Percentiles rank a stretch among this genome's conserved stretches.
phyloP scores from a whole-genome alignment of 1,284 basidiomycete species.

The Malassezia brasiliensis region DNA sequence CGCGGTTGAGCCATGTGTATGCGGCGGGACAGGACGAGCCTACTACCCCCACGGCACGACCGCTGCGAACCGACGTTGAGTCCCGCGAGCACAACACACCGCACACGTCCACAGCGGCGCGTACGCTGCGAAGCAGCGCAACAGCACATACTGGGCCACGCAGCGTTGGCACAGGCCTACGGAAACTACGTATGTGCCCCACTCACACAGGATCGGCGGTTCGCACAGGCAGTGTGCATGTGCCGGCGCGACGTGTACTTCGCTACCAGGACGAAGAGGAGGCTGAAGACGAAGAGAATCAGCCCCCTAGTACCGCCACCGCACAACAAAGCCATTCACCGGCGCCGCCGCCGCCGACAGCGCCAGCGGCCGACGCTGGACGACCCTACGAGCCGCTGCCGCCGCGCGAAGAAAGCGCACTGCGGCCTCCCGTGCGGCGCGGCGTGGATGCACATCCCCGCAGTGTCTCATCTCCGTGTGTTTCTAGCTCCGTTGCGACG shows the following conservation, averaged over 20 bases:
- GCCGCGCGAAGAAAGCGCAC: neutral
- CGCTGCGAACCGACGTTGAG: neutral
- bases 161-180: conserved; percentile 14
- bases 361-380: neutral
- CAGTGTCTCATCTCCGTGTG: neutral
- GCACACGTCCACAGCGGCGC: neutral
- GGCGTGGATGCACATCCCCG: neutral
- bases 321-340: neutral
- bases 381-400: neutral
- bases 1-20: conserved; percentile 18
- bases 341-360: no score
- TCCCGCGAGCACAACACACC: conserved; percentile 1
- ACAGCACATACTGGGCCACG: conserved; percentile 5
- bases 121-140: neutral
- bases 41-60: neutral
- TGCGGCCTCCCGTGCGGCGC: neutral
- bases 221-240: conserved; percentile 24
- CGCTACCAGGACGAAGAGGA: conserved; percentile 37
- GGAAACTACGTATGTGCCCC: conserved; percentile 13
- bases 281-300: conserved; percentile 19
- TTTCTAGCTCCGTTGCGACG: neutral
- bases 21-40: neutral
- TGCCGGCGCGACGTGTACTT: conserved; percentile 29
- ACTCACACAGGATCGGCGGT: neutral
- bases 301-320: neutral